Conservation (phyloP, 768 basidiomycete species). For the Mycena amicta region DNA sequence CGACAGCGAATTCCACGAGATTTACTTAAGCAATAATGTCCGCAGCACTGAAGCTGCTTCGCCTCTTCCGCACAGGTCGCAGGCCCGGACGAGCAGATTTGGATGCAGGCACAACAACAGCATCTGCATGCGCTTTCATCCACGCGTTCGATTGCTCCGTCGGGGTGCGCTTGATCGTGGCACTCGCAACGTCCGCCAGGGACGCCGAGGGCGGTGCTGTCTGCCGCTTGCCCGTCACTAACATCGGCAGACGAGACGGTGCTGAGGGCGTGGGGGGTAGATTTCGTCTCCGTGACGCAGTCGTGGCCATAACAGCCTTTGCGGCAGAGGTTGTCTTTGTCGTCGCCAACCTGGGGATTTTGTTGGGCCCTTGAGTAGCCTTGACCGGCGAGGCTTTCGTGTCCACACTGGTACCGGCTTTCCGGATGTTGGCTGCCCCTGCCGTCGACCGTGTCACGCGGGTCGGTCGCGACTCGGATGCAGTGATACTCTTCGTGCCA, state of each 20-base stretch:
- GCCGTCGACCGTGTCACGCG: constrained; percentile 76
- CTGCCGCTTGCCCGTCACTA: constrained; percentile 61
- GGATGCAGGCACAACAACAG: constrained; percentile 71
- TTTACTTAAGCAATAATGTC: constrained; percentile 70
- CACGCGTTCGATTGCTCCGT: constrained; percentile 58
- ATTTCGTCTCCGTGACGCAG: constrained; percentile 36
- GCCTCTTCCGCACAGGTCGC: constrained; percentile 70
- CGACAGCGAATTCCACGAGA: constrained; percentile 19
- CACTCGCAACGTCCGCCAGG: constrained; percentile 52
- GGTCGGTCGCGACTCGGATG: constrained; percentile 73
- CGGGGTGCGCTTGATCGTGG: constrained; percentile 41
- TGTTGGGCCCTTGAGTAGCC: constrained; percentile 57
- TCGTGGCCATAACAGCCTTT: constrained; percentile 40
- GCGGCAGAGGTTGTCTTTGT: constrained; percentile 55
- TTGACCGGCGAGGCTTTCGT: constrained; percentile 45
- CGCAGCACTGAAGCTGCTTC: constrained; percentile 87
- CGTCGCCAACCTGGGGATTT: constrained; percentile 66
- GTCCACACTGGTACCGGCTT: constrained; percentile 44
- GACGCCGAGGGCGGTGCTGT: constrained; percentile 35
- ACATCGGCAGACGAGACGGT: constrained; percentile 77
- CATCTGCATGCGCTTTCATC: constrained; percentile 73
- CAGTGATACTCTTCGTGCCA: constrained; percentile 50
- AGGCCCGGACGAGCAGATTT: constrained; percentile 77
- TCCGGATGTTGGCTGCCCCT: constrained; percentile 54
- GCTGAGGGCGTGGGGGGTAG: constrained; percentile 60